Conservation (phyloP, 2,329 filamentous ascomycete species). For the Xylariaceae sp. region DNA sequence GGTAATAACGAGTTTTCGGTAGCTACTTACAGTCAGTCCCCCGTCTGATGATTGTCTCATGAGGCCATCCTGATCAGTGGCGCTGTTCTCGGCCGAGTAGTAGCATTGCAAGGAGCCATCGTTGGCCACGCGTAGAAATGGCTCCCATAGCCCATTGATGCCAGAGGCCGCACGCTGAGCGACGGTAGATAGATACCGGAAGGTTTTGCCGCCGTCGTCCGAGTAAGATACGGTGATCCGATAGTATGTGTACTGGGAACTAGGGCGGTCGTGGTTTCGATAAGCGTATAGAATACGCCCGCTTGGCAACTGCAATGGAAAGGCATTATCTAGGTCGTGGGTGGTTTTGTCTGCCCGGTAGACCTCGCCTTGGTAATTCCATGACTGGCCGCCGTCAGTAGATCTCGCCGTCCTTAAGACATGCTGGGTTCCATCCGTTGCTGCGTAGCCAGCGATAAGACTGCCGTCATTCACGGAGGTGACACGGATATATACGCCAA, state of each 20-base stretch:
- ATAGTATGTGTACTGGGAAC: constrained; percentile 42
- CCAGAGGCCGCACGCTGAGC: constrained; percentile 33
- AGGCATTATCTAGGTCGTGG: constrained; percentile 45
- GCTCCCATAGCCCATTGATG: constrained; percentile 53
- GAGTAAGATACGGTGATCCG: constrained; percentile 52
- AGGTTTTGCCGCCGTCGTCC: constrained; percentile 49
- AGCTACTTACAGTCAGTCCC: constrained; percentile 41
- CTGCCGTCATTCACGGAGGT: constrained; percentile 36
- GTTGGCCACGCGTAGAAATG: constrained; percentile 48
- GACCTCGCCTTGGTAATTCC: constrained; percentile 38
- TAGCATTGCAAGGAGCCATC: constrained; percentile 52
- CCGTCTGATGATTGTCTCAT: constrained; percentile 49
- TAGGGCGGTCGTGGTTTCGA: constrained; percentile 44
- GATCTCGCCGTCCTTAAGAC: constrained; percentile 38
- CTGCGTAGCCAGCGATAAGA: constrained; percentile 42
- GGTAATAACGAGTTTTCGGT: neutral
- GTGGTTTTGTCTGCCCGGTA: constrained; percentile 31
- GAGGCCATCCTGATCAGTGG: constrained; percentile 50
- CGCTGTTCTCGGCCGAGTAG: constrained; percentile 51
- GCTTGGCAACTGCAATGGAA: constrained; percentile 44
- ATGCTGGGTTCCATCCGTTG: constrained; percentile 31
- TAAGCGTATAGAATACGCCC: constrained; percentile 47
- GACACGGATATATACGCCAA: constrained; percentile 42
- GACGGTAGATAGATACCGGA: constrained; percentile 44
- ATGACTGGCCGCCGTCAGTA: constrained; percentile 40